Conservation (phyloP, 305 asterid species). For the Galium porrigens region DNA sequence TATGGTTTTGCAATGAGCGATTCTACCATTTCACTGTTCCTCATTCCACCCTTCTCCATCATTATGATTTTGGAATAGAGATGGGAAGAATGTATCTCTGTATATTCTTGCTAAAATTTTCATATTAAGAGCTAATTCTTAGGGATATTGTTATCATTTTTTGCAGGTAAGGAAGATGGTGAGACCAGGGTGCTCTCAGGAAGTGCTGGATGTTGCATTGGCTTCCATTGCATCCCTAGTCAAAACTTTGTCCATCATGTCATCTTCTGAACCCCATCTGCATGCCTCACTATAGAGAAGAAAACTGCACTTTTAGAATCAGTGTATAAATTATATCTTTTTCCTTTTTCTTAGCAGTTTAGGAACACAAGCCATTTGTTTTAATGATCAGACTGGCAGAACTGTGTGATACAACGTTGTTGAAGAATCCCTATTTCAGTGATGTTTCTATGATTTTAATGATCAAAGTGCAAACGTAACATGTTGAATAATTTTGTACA, state of each 20-base stretch:
- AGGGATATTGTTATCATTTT: background rate
- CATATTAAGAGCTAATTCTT: background rate
- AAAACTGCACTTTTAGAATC: background rate
- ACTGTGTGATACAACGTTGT: too few species aligned
- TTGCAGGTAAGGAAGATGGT: constrained; percentile 3
- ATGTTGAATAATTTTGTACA: background rate
- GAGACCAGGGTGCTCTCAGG: constrained; percentile 10
- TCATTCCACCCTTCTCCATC: background rate
- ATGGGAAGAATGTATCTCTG: background rate
- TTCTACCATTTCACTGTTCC: background rate
- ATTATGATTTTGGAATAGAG: too few species aligned
- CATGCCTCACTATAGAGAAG: constrained; percentile 1
- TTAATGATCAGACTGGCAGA: background rate
- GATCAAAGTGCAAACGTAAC: background rate
- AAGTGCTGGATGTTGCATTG: constrained; percentile 11
- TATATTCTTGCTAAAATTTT: background rate
- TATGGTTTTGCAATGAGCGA: constrained; percentile 12
- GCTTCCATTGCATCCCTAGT: constrained; percentile 6
- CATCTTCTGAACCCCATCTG: background rate
- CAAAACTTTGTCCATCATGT: constrained; percentile 4
- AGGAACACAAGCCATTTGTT: background rate
- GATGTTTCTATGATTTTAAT: background rate
- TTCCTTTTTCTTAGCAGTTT: background rate
- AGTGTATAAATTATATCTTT: background rate
- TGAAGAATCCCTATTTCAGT: background rate